phyloP scores from a whole-genome alignment of 768 basidiomycete genomes.

The Leucosporidium scottii region DNA sequence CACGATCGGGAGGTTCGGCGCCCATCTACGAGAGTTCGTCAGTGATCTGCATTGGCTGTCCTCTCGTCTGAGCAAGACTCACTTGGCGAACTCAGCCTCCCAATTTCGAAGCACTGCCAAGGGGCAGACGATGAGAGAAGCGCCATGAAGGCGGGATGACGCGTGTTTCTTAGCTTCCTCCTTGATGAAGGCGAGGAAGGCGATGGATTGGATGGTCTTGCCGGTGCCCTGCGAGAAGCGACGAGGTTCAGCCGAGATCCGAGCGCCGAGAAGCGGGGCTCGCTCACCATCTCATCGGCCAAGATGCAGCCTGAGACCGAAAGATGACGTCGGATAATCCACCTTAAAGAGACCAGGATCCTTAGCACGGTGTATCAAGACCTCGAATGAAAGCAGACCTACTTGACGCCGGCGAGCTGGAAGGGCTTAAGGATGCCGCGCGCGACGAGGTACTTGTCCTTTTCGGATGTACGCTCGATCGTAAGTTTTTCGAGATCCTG shows the following conservation, averaged over 20 bases:
- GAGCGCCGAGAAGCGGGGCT: neutral
- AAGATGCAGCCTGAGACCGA: constrained; percentile 14
- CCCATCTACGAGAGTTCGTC: neutral
- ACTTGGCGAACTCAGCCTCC: constrained; percentile 15
- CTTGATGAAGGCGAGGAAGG: constrained; percentile 83
- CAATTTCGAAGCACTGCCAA: constrained; percentile 62
- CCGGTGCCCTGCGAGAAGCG: constrained; percentile 14
- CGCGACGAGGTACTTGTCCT: constrained; percentile 54
- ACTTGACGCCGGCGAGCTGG: constrained; percentile 4
- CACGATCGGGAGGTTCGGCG: constrained; percentile 56
- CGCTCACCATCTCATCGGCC: constrained; percentile 37
- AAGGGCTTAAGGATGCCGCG: constrained; percentile 75
- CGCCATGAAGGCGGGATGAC: no score
- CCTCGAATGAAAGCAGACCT: neutral
- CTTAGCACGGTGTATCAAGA: no score
- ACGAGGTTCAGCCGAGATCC: neutral
- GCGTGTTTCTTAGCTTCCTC: constrained; percentile 63
- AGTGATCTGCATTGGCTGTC: no score
- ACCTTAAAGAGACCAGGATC: neutral
- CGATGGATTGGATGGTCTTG: constrained; percentile 89
- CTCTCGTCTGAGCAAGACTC: no score
- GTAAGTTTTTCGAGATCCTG: no score
- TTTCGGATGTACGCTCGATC: no score
- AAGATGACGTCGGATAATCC: neutral
- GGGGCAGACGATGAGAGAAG: constrained; percentile 86